Conservation (phyloP, 1,284 basidiomycete species). For the Hemileia vastatrix region DNA sequence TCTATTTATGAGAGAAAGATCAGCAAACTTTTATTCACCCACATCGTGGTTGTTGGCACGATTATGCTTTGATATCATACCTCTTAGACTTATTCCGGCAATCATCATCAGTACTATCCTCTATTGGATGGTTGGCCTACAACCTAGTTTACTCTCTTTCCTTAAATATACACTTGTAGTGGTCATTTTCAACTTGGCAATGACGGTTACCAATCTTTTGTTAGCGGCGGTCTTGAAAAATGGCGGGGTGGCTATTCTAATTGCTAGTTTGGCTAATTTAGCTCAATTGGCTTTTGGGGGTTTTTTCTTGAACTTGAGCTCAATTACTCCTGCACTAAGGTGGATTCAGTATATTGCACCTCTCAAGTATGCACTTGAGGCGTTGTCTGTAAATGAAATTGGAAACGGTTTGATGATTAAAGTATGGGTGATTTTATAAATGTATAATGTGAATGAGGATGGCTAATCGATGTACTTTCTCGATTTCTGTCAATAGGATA, state of each 20-base stretch:
- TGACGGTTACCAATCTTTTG: slow-evolving; percentile 80
- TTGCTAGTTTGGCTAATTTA: slow-evolving; percentile 66
- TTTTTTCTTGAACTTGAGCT: slow-evolving; percentile 64
- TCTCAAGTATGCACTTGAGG: slow-evolving; percentile 52
- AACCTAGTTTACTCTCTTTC: slow-evolving; percentile 57
- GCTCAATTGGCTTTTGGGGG: slow-evolving; percentile 56
- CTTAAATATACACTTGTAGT: slow-evolving; percentile 74
- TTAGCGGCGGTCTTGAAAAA: slow-evolving; percentile 68
- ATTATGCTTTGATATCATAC: slow-evolving; percentile 71
- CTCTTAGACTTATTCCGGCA: slow-evolving; percentile 70
- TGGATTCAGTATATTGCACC: slow-evolving; percentile 75
- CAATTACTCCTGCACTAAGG: slow-evolving; percentile 69
- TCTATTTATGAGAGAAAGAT: slow-evolving; percentile 75
- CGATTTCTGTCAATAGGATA: slow-evolving; percentile 49
- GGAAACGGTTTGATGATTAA: slow-evolving; percentile 69
- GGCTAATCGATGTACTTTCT: background rate
- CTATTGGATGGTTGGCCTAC: slow-evolving; percentile 88
- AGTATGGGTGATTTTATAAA: background rate
- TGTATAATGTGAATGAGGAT: background rate
- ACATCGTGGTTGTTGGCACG: slow-evolving; percentile 76
- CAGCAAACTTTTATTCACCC: slow-evolving; percentile 52
- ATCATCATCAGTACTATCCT: slow-evolving; percentile 64
- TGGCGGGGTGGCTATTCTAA: slow-evolving; percentile 73
- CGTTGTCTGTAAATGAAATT: slow-evolving; percentile 77
- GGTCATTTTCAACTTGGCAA: slow-evolving; percentile 63